Evolutionary conservation across 805 yeast species (phyloP), one percentile per base, ranked within the genome.

Genomic region (Tetrapisispora fleetii): DNA sequence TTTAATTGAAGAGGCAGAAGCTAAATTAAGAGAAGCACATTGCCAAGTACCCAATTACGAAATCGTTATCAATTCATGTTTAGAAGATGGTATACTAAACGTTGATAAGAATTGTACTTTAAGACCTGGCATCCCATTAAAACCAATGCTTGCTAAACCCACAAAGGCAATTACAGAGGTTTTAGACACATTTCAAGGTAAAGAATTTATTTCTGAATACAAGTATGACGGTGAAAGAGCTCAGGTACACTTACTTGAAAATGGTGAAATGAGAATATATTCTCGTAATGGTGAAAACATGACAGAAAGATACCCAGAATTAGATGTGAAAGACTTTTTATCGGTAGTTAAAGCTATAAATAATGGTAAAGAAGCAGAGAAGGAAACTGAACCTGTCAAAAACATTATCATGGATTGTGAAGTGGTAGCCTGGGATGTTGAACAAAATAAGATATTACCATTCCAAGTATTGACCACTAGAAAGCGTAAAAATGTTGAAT

Each of bases 171-270:
- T 93, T 35, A 78, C 85, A n/a, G 99, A 93, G 62, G 86, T 93
- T 1, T 73, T 93, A 52, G 96, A 93, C 63, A 73, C 95, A 49
- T 90, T 93, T 63, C 85, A 84, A 54, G 88, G 82, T 42, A 83
- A 82, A 55, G 78, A 78, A 50, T 93, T 93, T 61, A 90, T 97
- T 0, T 91, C 97, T 64, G 99, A 93, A 64, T 93, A 90, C 68
- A 93, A 93, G 61, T 93, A 93, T 60, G 99, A 93, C 64, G 99
- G 99, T 41, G 99, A 93, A 68, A 77, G 99, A 58, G 98, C 98
- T 0, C 99, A 93, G 64, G 83, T 93, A 11, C 99, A 93, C 65
- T 65, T 83, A 28, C 65, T 86, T 14, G 65, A 74, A 0, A 76
- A 76, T 56, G 91, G 93, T 1, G 67, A 74, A 11, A 81, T 88